Base-by-base conservation (phyloP, 768 basidiomycete genomes). In the Lactarius akahatsu region DNA sequence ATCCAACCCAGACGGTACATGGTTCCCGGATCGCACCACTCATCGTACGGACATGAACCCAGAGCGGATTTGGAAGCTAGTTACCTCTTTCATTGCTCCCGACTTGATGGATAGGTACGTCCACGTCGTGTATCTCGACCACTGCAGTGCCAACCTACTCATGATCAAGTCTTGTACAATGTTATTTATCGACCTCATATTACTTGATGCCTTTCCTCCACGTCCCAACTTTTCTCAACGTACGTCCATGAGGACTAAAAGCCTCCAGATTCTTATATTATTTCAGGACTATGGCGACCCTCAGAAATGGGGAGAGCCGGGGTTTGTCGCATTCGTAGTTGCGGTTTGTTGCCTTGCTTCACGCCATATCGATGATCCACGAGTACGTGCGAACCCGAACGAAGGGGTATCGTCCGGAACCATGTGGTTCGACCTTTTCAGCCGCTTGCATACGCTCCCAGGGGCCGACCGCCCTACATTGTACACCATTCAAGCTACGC, bases 251-350 rank as follows among this genome's bases (percentile, higher is more conserved):
- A 80, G 80, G 41, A 64, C 47, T 47, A 62, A 69, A 59, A 65
- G 50, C 59, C 57, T 70, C 36, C 38, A 61, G 4, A 43, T 59
- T 32, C 50, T 65, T 23, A 65, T 63, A 32, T 65, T 40, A 63
- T 50, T 63, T 2, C 69, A 92, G 89, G 94, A 97, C 76, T 97
- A 97, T 74, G 92, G 92, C 50, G 92, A 94, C 70, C 95, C 95
- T 59, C 85, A 86, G 77, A 95, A 95, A 80, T 96, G 95, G 94
- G 92, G 89, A 59, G 94, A 96, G 77, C 92, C 95, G 9, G 95
- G 95, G 10, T 97, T 97, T 73, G 93, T 91, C 47, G 88, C 94
- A 11, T 95, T 96, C 74, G 92, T 96, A 67, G 92, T 96, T n/a
- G 85, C 94, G 1, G 82, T 96, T 40, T 96, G 94, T 74, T 96